Evolutionary conservation across 192 early-diverging fungal genomes (phyloP), one percentile per base, ranked within the genome.

Genomic region (Spizellomyces sp.): DNA sequence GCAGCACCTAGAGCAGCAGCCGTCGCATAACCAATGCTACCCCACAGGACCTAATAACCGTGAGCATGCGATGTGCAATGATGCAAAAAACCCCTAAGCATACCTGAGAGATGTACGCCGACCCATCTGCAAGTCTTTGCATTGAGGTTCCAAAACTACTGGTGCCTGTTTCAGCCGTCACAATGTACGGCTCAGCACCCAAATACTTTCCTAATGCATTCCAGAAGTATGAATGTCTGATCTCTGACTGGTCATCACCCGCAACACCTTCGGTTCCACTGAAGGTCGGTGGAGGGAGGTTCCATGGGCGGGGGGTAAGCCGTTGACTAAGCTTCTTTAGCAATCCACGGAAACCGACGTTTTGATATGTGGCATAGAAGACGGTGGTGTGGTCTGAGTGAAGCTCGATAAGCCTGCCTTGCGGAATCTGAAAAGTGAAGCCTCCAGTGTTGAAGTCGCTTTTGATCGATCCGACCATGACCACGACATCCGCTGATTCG

Each of bases 361-460:
- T 67, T n/a, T 81, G 68, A 61, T 79, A 83, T 5, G 21, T 66
- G 2, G 81, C 77, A 73, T 76, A 66, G 45, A 66, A 76, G 43
- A 83, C 70, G 14, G 8, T 66, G n/a, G 77, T 73, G 56, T 68
- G 70, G 45, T 76, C 72, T 7, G 77, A 76, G 64, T 83, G 81
- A 17, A 83, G 72, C 14, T 71, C 73, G 45, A 83, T 78, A 5
- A 79, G 58, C 59, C 73, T 75, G 6, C 57, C 71, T 41, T 43
- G 63, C 36, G 75, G 69, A 36, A 83, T 59, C 8, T 62, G 68
- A 56, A 74, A 78, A n/a, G 81, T 81, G 71, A 83, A 83, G 21
- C 81, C 81, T 69, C 83, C 83, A 2, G 83, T 84, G 47, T 84
- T 84, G 66, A 79, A 83, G 75, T 84, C 83, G 41, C 79, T 64